Conservation (phyloP, 2,329 filamentous ascomycete species). For the Sclerotinia trifoliorum region DNA sequence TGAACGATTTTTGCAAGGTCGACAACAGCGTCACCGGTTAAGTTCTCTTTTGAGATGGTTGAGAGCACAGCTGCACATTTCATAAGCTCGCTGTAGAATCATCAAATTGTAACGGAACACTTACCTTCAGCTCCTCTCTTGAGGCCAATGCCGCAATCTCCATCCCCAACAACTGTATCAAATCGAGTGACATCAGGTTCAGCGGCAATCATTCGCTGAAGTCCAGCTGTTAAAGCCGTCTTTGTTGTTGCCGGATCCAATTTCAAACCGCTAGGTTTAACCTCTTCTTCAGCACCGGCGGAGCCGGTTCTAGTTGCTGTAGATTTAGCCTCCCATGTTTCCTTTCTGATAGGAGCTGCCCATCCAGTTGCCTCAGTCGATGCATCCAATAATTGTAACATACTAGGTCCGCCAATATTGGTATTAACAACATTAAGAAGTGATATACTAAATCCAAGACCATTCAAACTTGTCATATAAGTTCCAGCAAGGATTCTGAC, state of each 20-base stretch:
- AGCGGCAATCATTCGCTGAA: conserved; percentile 59
- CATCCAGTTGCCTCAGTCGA: conserved; percentile 67
- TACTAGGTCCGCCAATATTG: conserved; percentile 44
- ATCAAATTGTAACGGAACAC: conserved; percentile 4
- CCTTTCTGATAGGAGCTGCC: conserved; percentile 57
- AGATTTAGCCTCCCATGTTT: conserved; percentile 56
- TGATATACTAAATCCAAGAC: conserved; percentile 68
- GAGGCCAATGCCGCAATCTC: conserved; percentile 68
- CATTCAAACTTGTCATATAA: conserved; percentile 72
- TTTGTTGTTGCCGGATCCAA: conserved; percentile 44
- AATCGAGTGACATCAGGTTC: conserved; percentile 66
- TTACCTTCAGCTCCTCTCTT: conserved; percentile 64
- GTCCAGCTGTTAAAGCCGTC: conserved; percentile 52
- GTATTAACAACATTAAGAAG: conserved; percentile 62
- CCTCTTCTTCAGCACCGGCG: conserved; percentile 36
- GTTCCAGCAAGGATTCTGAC: conserved; percentile 62
- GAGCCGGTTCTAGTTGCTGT: conserved; percentile 38
- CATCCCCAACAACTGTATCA: conserved; percentile 70
- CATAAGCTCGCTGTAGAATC: conserved; percentile 23
- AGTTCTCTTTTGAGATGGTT: conserved; percentile 44
- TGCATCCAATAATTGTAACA: conserved; percentile 66
- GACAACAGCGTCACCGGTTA: conserved; percentile 57
- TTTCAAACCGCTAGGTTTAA: conserved; percentile 39
- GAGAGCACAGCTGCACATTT: conserved; percentile 44
- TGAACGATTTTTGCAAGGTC: conserved; percentile 60